Evolutionary conservation across 371 early-diverging fungal genomes (phyloP).

Genomic region (Mucor lusitanicus): DNA sequence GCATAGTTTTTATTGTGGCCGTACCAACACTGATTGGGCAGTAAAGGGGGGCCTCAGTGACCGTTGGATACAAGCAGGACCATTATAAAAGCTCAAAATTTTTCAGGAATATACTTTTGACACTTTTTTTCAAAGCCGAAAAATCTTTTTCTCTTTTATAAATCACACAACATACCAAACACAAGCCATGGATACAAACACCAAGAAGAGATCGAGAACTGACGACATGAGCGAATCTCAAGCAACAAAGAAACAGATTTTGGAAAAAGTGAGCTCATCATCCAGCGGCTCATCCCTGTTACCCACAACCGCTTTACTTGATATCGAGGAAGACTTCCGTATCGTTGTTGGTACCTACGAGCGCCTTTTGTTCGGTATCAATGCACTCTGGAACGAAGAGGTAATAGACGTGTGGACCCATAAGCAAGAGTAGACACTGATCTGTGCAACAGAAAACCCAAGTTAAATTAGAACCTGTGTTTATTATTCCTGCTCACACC

Average conservation of each 20-base stretch:
- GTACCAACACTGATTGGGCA: too few relatives aligned
- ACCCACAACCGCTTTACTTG: slow-evolving; percentile 15
- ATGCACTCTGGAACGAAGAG: slow-evolving; percentile 57
- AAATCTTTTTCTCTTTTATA: too few relatives aligned
- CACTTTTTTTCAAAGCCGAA: too few relatives aligned
- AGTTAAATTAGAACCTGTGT: slow-evolving; percentile 68
- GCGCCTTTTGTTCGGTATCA: slow-evolving; percentile 91
- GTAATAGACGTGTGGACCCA: slow-evolving; percentile 1
- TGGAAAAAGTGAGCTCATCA: slow-evolving; percentile 17
- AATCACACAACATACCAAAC: background rate
- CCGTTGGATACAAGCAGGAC: too few relatives aligned
- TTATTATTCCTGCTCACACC: slow-evolving; percentile 95
- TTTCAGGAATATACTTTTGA: too few relatives aligned
- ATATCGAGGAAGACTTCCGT: slow-evolving; percentile 57
- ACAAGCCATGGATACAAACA: background rate
- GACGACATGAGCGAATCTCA: slow-evolving; percentile 16
- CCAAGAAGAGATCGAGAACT: slow-evolving; percentile 25
- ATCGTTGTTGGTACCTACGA: slow-evolving; percentile 94
- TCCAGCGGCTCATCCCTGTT: slow-evolving; percentile 13
- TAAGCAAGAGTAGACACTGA: background rate
- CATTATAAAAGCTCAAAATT: too few relatives aligned
- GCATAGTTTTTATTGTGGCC: too few relatives aligned
- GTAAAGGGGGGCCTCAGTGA: too few relatives aligned
- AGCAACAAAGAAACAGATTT: slow-evolving; percentile 23
- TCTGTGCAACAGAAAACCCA: slow-evolving; percentile 15